These are phyloP conservation scores for Nicotiana attenuata DNA, from an alignment of 257 asterid species.

Conservation along the genomic window DNA sequence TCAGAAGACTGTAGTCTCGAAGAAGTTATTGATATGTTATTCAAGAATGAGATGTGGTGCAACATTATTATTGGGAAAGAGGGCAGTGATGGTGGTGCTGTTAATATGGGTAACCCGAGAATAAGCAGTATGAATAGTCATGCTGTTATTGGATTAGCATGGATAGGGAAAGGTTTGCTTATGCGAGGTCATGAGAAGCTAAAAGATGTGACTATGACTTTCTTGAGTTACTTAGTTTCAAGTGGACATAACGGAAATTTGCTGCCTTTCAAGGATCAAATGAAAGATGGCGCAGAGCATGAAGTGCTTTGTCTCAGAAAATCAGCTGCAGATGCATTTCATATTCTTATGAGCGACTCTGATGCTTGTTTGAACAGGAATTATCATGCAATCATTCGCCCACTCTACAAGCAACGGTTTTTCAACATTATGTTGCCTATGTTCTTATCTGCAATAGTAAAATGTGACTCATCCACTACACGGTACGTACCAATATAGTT, in stretches of 20 bases:
- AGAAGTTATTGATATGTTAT: slow-evolving; percentile 55
- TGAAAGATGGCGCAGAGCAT: slow-evolving; percentile 32
- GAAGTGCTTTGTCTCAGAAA: slow-evolving; percentile 48
- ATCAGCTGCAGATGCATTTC: slow-evolving; percentile 84
- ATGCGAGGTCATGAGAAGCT: slow-evolving; percentile 94
- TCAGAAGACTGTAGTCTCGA: slow-evolving; percentile 40
- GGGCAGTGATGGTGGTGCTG: slow-evolving; percentile 31
- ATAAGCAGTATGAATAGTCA: slow-evolving; percentile 29
- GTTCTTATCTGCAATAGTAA: slow-evolving; percentile 43
- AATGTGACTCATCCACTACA: slow-evolving; percentile 40
- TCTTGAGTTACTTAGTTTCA: slow-evolving; percentile 50
- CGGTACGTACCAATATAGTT: slow-evolving; percentile 38
- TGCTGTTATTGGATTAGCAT: slow-evolving; percentile 70
- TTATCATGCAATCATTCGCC: slow-evolving; percentile 68
- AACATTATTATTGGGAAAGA: slow-evolving; percentile 18
- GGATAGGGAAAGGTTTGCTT: slow-evolving; percentile 93
- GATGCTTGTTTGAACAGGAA: slow-evolving; percentile 68
- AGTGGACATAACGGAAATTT: slow-evolving; percentile 28
- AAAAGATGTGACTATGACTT: slow-evolving; percentile 59
- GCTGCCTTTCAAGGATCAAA: slow-evolving; percentile 25
- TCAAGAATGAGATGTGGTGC: slow-evolving; percentile 33
- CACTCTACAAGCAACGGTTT: slow-evolving; percentile 94
- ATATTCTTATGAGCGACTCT: slow-evolving; percentile 77
- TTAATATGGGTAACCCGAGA: slow-evolving; percentile 36
- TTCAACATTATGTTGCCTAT: slow-evolving; percentile 72